Conservation (phyloP, 2,329 filamentous ascomycete species). For the Clarireedia paspali region DNA sequence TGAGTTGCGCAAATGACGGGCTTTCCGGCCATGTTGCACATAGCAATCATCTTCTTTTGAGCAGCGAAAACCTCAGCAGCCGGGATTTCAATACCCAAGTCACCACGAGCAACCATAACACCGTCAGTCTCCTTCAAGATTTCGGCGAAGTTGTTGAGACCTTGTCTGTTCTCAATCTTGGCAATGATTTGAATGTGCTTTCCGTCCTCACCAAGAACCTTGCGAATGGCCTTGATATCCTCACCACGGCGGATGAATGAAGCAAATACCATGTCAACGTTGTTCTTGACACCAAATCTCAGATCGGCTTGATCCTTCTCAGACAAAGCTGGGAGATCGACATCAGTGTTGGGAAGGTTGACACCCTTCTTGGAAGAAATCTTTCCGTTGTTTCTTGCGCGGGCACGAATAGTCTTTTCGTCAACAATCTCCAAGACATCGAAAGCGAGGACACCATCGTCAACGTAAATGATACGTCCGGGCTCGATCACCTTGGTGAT, state of each 20-base stretch:
- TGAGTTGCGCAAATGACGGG: slow-evolving; percentile 98
- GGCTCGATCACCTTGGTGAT: slow-evolving; percentile 95
- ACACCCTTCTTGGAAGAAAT: slow-evolving; percentile 99
- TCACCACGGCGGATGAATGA: slow-evolving; percentile 94
- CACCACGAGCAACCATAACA: slow-evolving; percentile 99
- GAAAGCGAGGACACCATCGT: slow-evolving; percentile 95
- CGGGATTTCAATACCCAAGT: slow-evolving; percentile 96
- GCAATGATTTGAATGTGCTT: slow-evolving; percentile 98
- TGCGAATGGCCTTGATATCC: slow-evolving; percentile 88
- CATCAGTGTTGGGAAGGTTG: slow-evolving; percentile 97
- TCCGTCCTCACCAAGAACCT: slow-evolving; percentile 83
- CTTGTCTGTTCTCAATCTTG: slow-evolving; percentile 99
- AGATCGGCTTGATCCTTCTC: slow-evolving; percentile 98
- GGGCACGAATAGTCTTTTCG: slow-evolving; percentile 79
- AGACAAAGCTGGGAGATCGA: slow-evolving; percentile 92
- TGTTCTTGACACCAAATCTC: slow-evolving; percentile 94
- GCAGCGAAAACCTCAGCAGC: slow-evolving; percentile 97
- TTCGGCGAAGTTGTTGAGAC: slow-evolving; percentile 98
- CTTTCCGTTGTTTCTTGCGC: slow-evolving; percentile 93
- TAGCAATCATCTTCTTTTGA: slow-evolving; percentile 99
- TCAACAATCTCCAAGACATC: slow-evolving; percentile 84
- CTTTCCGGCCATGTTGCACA: slow-evolving; percentile 99
- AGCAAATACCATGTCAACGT: slow-evolving; percentile 97
- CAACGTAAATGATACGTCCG: slow-evolving; percentile 94
- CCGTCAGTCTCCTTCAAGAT: slow-evolving; percentile 94